Evolutionary conservation across 2,329 filamentous ascomycete species (phyloP).

Genomic region (Pseudomassariella vexata): DNA sequence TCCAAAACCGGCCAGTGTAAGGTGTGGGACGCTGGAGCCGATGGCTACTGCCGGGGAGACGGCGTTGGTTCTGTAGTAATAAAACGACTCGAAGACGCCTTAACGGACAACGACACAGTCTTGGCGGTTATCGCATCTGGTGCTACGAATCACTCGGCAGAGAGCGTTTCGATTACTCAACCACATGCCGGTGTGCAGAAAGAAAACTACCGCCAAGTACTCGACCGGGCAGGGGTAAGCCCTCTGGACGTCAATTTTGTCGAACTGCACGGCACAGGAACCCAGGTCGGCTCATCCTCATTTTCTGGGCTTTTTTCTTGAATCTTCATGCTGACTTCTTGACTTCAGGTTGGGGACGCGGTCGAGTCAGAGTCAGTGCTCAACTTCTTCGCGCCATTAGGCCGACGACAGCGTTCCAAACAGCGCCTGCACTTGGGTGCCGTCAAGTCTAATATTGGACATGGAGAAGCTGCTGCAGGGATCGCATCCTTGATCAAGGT

Average conservation of each 20-base stretch:
- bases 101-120: slow-evolving; percentile 37
- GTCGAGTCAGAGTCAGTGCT: slow-evolving; percentile 54
- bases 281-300: no score
- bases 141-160: no score
- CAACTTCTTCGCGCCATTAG: slow-evolving; percentile 50
- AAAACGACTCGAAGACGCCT: slow-evolving; percentile 37
- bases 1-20: slow-evolving; percentile 32
- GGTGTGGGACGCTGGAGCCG: slow-evolving; percentile 29
- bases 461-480: not conserved
- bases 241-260: no score
- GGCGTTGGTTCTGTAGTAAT: slow-evolving; percentile 36
- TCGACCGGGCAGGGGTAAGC: no score
- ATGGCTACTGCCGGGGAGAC: slow-evolving; percentile 48
- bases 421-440: slow-evolving; percentile 36
- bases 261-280: no score
- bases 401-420: slow-evolving; percentile 30
- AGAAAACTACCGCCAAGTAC: slow-evolving; percentile 51
- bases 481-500: not conserved
- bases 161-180: slow-evolving; percentile 65
- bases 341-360: no score
- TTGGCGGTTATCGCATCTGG: slow-evolving; percentile 30
- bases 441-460: no score
- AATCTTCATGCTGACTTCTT: no score
- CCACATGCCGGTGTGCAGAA: slow-evolving; percentile 61
- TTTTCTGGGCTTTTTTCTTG: no score